Evolutionary conservation across 192 early-diverging fungal species (phyloP).

Genomic region (Entrophospora sp.): DNA sequence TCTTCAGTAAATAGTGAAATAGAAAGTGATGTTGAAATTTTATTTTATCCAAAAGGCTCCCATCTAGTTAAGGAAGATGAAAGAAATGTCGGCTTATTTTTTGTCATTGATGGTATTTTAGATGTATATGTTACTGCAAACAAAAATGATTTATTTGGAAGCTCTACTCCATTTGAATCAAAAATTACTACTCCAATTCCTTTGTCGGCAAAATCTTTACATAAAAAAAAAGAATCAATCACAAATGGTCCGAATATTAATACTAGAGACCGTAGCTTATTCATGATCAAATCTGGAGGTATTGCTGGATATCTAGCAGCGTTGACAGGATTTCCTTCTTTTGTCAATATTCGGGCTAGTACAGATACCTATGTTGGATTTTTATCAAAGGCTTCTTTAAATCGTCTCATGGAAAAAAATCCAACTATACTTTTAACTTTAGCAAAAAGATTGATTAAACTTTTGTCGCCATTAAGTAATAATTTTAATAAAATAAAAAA

Average conservation of each 20-base stretch:
- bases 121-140: slow-evolving; percentile 53
- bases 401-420: slow-evolving; percentile 77
- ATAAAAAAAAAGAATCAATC: slow-evolving; percentile 32
- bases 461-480: slow-evolving; percentile 72
- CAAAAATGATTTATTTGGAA: slow-evolving; percentile 21
- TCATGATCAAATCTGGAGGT: slow-evolving; percentile 75
- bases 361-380: slow-evolving; percentile 82
- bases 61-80: slow-evolving; percentile 77
- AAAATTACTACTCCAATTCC: slow-evolving; percentile 23
- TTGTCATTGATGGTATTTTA: slow-evolving; percentile 86
- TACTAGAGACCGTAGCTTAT: slow-evolving; percentile 33
- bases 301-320: slow-evolving; percentile 89
- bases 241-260: slow-evolving; percentile 20
- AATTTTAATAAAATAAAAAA: no score
- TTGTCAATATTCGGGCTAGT: slow-evolving; percentile 74
- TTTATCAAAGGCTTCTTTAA: slow-evolving; percentile 71
- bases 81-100: slow-evolving; percentile 74
- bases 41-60: slow-evolving; percentile 65
- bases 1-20: slow-evolving; percentile 28
- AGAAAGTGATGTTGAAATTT: slow-evolving; percentile 61
- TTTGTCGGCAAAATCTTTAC: slow-evolving; percentile 13
- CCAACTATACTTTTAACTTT: slow-evolving; percentile 78
- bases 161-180: not conserved
- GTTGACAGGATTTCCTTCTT: slow-evolving; percentile 82
- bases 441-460: slow-evolving; percentile 74